Percentiles rank a stretch among this genome's conserved stretches.
These are phyloP conservation scores for Sonneratia alba DNA, from an alignment of 345 rosid genomes.

Conservation along the genomic window DNA sequence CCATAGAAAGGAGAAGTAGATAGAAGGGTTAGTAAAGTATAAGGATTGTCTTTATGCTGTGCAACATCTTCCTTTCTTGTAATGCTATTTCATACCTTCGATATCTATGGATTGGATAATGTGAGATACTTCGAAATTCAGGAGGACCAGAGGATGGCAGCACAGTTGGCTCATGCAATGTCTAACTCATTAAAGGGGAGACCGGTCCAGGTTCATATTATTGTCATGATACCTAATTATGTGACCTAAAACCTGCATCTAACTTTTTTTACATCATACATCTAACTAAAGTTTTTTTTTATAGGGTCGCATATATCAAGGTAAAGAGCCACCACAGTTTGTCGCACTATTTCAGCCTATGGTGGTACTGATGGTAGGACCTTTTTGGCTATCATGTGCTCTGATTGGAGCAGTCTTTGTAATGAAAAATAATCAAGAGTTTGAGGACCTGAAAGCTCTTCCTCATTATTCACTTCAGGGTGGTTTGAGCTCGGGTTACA, in stretches of 20 bases:
- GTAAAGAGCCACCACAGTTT: slow-evolving; percentile 93
- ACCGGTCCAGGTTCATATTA: slow-evolving; percentile 71
- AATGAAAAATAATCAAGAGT: background rate
- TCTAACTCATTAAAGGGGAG: slow-evolving; percentile 83
- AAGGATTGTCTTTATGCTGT: background rate
- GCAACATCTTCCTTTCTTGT: background rate
- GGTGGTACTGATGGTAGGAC: slow-evolving; percentile 79
- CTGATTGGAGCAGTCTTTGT: background rate
- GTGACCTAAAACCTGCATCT: background rate
- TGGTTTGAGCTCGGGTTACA: slow-evolving; percentile 90
- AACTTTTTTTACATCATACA: no score
- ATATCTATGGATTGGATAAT: background rate
- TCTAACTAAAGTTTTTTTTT: slow-evolving; percentile 12
- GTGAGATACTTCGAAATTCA: slow-evolving; percentile 17
- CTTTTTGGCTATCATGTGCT: background rate
- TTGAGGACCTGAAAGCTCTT: background rate
- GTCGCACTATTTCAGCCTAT: slow-evolving; percentile 84
- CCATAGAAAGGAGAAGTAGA: background rate
- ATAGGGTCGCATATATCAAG: slow-evolving; percentile 84
- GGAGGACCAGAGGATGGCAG: slow-evolving; percentile 86
- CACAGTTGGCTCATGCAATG: slow-evolving; percentile 61
- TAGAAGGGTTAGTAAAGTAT: background rate
- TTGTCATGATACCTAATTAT: slow-evolving; percentile 1
- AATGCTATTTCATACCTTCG: background rate
- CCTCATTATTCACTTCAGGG: slow-evolving; percentile 38